phyloP scores from a whole-genome alignment of 441 rosid genomes.

The Biscutella laevigata region DNA sequence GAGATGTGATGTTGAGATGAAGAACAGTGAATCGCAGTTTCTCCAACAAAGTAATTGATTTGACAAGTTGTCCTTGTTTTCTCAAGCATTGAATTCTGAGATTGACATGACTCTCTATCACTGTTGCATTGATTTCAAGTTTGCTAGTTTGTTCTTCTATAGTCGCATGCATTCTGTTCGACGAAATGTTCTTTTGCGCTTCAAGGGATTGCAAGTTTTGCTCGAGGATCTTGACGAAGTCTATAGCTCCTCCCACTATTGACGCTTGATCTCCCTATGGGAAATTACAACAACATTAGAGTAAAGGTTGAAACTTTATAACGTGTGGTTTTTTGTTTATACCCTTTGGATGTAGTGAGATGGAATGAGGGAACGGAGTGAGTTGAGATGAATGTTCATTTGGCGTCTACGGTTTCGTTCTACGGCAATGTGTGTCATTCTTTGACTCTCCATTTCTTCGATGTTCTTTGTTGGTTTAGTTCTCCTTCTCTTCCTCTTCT shows the following conservation, averaged over 20 bases:
- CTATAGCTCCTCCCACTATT: slow-evolving; percentile 77
- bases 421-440: slow-evolving; percentile 82
- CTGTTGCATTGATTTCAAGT: slow-evolving; percentile 54
- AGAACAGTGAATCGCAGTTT: slow-evolving; percentile 59
- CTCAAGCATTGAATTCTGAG: slow-evolving; percentile 52
- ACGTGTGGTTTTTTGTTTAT: slow-evolving; percentile 15
- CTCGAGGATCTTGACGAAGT: slow-evolving; percentile 74
- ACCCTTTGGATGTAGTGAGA: slow-evolving; percentile 65
- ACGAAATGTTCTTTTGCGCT: slow-evolving; percentile 39
- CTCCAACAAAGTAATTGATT: slow-evolving; percentile 60
- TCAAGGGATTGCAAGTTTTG: slow-evolving; percentile 60
- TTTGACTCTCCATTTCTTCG: slow-evolving; percentile 73
- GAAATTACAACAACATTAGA: not conserved
- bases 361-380: slow-evolving; percentile 70
- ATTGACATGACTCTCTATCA: slow-evolving; percentile 62
- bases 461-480: slow-evolving; percentile 51
- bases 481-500: slow-evolving; percentile 54
- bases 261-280: too few relatives aligned
- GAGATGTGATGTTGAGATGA: slow-evolving; percentile 69
- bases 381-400: slow-evolving; percentile 68
- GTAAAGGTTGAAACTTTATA: slow-evolving; percentile 19
- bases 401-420: slow-evolving; percentile 83
- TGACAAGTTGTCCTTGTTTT: slow-evolving; percentile 63
- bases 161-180: slow-evolving; percentile 13
- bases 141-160: slow-evolving; percentile 27